These are phyloP conservation scores for Phytophthora fragariaefolia DNA, from an alignment of 352 stramenopile species.

Conservation along the genomic window DNA sequence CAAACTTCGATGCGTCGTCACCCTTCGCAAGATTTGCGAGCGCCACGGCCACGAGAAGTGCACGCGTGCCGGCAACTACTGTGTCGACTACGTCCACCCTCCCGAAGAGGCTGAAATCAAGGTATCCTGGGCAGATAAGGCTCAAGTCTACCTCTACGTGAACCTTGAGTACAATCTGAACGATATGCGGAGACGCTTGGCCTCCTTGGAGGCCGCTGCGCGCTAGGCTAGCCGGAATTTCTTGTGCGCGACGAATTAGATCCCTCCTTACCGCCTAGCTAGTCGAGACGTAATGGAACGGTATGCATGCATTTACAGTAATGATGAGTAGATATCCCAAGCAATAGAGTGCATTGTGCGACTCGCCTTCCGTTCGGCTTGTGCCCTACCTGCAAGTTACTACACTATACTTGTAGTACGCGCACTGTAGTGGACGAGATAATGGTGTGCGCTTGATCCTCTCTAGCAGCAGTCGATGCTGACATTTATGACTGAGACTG, in stretches of 20 bases:
- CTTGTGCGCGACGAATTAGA: neutral
- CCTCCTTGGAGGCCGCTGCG: neutral
- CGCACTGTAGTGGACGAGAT: no score
- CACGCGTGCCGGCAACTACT: constrained; percentile 56
- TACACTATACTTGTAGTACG: neutral
- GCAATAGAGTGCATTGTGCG: constrained; percentile 30
- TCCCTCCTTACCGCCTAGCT: constrained; percentile 7
- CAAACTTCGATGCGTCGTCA: constrained; percentile 73
- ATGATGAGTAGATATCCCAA: constrained; percentile 15
- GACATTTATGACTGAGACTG: no score
- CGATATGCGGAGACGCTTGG: constrained; percentile 35
- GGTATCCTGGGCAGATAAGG: constrained; percentile 84
- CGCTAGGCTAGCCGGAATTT: neutral
- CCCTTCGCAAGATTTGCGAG: constrained; percentile 82
- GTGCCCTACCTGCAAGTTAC: no score
- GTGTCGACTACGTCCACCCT: constrained; percentile 75
- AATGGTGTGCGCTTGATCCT: no score
- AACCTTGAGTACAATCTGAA: constrained; percentile 52
- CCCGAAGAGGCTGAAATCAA: constrained; percentile 70
- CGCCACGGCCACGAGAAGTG: constrained; percentile 76
- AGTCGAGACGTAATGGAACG: constrained; percentile 18
- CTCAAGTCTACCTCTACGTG: constrained; percentile 80
- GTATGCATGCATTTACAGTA: constrained; percentile 18
- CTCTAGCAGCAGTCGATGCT: no score
- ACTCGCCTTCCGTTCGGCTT: constrained; percentile 14